Evolutionary conservation across 2,329 filamentous ascomycete species (phyloP).

Genomic region (Calonectria pseudoreteaudii): DNA sequence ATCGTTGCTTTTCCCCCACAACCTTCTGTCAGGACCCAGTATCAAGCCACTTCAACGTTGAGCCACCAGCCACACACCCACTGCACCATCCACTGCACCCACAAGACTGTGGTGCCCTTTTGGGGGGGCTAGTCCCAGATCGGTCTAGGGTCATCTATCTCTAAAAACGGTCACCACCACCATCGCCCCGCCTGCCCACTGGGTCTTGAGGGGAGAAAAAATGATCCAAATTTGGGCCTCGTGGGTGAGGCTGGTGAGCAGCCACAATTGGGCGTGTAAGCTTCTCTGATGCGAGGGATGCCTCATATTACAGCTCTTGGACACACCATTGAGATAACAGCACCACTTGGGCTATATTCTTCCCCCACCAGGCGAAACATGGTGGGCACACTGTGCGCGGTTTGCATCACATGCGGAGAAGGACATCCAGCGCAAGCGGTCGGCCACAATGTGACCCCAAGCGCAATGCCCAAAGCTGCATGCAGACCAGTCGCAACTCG

Average conservation of each 20-base stretch:
- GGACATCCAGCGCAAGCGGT: not conserved
- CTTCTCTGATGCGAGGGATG: not conserved
- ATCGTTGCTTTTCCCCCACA: conserved; percentile 11
- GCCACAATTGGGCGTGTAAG: conserved; percentile 1
- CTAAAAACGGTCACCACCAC: conserved; percentile 27
- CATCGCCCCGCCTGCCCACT: not conserved
- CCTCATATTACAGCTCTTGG: not conserved
- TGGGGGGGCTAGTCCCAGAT: not conserved
- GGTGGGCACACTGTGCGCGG: not conserved
- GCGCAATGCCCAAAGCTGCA: not conserved
- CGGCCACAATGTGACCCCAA: conserved; percentile 3
- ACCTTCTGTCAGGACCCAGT: conserved; percentile 6
- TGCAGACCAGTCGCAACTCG: conserved; percentile 5
- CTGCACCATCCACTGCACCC: conserved; percentile 3
- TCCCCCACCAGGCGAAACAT: not conserved
- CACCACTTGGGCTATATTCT: not conserved
- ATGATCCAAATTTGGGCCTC: conserved; percentile 37
- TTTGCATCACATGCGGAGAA: conserved; percentile 9
- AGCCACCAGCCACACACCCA: conserved; percentile 34
- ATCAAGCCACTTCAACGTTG: conserved; percentile 15
- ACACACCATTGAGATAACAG: not conserved
- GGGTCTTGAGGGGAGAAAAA: not conserved
- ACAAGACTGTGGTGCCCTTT: not conserved
- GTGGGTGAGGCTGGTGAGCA: conserved; percentile 29
- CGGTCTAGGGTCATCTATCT: conserved; percentile 29